Evolutionary conservation across 176 grass and related monocot genomes (phyloP).

Genomic region (Oryza meyeriana): DNA sequence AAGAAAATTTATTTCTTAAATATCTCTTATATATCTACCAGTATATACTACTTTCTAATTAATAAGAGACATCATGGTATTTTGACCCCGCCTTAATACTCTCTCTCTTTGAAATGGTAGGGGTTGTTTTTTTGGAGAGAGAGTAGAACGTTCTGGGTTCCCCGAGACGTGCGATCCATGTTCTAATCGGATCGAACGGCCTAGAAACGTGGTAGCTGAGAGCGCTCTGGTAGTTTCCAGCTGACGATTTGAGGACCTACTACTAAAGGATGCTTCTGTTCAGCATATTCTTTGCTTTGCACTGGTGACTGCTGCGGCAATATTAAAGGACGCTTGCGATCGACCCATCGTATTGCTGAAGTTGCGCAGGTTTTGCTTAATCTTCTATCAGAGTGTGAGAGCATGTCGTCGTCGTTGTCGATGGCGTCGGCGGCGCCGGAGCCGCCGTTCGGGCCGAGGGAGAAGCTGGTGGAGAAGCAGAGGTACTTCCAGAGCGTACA

Average conservation of each 20-base stretch:
- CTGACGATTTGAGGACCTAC: not conserved
- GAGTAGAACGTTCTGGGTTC: slow-evolving; percentile 11
- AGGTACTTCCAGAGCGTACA: slow-evolving; percentile 60
- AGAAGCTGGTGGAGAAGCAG: slow-evolving; percentile 68
- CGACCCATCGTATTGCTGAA: not conserved
- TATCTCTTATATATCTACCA: too few relatives aligned
- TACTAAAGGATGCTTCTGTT: not conserved
- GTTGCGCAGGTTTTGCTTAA: not conserved
- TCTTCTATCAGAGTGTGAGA: not conserved
- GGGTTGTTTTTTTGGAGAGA: too few relatives aligned
- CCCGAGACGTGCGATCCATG: not conserved
- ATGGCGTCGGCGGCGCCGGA: slow-evolving; percentile 26
- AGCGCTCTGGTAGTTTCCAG: slow-evolving; percentile 33
- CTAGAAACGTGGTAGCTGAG: slow-evolving; percentile 5
- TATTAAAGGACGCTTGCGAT: not conserved
- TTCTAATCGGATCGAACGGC: not conserved
- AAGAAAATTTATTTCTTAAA: too few relatives aligned
- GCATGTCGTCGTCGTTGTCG: not conserved
- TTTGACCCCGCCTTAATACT: too few relatives aligned
- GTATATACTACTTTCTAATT: too few relatives aligned
- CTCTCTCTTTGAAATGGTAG: too few relatives aligned
- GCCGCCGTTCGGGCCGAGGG: slow-evolving; percentile 59
- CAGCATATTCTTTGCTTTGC: not conserved
- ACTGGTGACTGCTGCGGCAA: not conserved
- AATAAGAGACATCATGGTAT: too few relatives aligned